phyloP scores from a whole-genome alignment of 1,139 yeast genomes.

The Sugiyamaella xylanicola region DNA sequence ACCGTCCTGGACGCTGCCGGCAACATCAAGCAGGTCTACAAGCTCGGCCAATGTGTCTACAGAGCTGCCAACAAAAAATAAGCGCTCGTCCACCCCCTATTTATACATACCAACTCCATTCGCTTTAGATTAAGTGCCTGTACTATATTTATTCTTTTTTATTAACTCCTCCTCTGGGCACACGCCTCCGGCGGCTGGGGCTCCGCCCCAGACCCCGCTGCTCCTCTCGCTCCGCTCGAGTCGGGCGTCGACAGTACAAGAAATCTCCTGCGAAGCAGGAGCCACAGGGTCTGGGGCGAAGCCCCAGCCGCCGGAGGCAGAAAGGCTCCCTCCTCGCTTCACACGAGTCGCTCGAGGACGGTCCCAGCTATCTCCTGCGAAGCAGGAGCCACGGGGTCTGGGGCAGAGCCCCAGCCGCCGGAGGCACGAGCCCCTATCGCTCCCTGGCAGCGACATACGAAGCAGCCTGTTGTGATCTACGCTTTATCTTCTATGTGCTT shows the following conservation, averaged over 20 bases:
- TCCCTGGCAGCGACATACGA: too few species aligned
- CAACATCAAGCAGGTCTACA: slow-evolving; percentile 53
- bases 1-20: slow-evolving; percentile 53
- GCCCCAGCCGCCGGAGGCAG: background rate
- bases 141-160: slow-evolving; percentile 8
- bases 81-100: background rate
- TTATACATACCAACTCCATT: slow-evolving; percentile 4
- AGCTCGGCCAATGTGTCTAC: slow-evolving; percentile 50
- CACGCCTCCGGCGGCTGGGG: background rate
- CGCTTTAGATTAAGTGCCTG: slow-evolving; percentile 14
- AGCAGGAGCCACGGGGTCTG: background rate
- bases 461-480: background rate
- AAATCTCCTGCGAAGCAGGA: background rate
- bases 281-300: background rate
- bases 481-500: background rate
- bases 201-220: background rate
- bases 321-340: background rate
- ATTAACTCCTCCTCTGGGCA: background rate
- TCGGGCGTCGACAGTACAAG: background rate
- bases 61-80: slow-evolving; percentile 24
- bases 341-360: background rate
- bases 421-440: background rate
- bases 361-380: background rate
- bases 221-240: background rate
- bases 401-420: background rate